These are phyloP conservation scores for Raphidocelis subcapitata DNA, from an alignment of 139 green algal species.

Conservation along the genomic window DNA sequence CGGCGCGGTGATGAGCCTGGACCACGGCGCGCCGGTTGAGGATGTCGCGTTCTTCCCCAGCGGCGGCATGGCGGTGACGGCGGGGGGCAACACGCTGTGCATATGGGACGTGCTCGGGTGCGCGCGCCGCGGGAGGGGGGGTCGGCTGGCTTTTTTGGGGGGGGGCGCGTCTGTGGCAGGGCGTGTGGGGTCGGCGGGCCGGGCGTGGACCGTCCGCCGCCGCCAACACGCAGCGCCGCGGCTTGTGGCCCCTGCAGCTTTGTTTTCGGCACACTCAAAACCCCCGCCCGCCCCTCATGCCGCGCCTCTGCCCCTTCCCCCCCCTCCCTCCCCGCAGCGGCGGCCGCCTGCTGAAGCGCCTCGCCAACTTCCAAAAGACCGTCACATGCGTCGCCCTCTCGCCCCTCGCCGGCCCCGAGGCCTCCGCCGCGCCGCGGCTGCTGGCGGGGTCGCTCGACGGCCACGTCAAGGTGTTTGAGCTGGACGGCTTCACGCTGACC, in stretches of 20 bases:
- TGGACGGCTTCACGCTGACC: conserved; percentile 78
- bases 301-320: background rate
- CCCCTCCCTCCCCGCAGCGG: conserved; percentile 38
- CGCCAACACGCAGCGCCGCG: no score
- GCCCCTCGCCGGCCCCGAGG: conserved; percentile 50
- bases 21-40: conserved; percentile 86
- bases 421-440: conserved; percentile 67
- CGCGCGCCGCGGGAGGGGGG: background rate
- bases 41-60: conserved; percentile 75
- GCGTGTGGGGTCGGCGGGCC: no score
- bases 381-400: conserved; percentile 74
- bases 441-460: conserved; percentile 90
- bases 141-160: background rate
- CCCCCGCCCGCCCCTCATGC: no score
- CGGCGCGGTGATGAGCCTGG: conserved; percentile 41
- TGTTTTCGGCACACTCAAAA: no score
- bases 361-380: conserved; percentile 95
- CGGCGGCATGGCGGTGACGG: conserved; percentile 68
- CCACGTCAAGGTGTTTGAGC: conserved; percentile 93
- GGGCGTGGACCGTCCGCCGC: no score
- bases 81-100: conserved; percentile 74
- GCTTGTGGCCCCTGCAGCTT: no score
- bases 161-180: background rate
- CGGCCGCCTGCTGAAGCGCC: conserved; percentile 65
- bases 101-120: conserved; percentile 80